Conservation (phyloP, 2,329 filamentous ascomycete species). For the Arthrocladium fulminans region DNA sequence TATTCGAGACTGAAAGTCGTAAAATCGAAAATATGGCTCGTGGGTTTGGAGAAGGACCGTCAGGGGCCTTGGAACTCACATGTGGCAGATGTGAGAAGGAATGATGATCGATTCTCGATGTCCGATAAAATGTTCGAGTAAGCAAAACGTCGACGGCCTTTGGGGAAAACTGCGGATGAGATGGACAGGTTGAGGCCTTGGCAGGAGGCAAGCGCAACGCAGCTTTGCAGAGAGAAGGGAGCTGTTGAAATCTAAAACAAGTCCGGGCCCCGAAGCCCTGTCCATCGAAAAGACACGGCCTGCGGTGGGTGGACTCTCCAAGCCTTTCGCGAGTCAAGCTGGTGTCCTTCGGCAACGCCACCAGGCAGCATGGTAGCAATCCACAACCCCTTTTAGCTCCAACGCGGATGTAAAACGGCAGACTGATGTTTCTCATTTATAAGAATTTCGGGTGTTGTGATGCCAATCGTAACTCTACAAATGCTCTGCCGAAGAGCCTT, state of each 20-base stretch:
- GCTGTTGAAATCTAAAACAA: background rate
- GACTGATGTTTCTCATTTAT: too few relatives aligned
- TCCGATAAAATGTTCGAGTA: background rate
- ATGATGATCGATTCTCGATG: background rate
- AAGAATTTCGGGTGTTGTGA: too few relatives aligned
- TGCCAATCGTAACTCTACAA: too few relatives aligned
- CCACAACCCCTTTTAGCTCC: conserved; percentile 3
- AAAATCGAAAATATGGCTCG: background rate
- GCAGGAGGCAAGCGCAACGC: conserved; percentile 7
- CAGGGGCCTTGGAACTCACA: background rate
- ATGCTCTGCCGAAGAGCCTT: too few relatives aligned
- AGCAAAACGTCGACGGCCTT: background rate
- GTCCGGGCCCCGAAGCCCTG: background rate
- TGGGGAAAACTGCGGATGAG: conserved; percentile 2
- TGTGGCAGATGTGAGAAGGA: background rate
- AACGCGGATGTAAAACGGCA: too few relatives aligned
- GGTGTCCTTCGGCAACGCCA: background rate
- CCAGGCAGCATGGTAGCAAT: background rate
- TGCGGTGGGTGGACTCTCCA: background rate
- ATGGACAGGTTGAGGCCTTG: conserved; percentile 7
- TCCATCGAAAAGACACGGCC: background rate
- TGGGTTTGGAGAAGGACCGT: background rate
- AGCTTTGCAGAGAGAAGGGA: background rate
- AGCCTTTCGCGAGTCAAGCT: background rate
- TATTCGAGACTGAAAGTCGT: background rate